Evolutionary conservation across 108 stramenopile genomes (phyloP).

Genomic region (Bacterosira constricta): DNA sequence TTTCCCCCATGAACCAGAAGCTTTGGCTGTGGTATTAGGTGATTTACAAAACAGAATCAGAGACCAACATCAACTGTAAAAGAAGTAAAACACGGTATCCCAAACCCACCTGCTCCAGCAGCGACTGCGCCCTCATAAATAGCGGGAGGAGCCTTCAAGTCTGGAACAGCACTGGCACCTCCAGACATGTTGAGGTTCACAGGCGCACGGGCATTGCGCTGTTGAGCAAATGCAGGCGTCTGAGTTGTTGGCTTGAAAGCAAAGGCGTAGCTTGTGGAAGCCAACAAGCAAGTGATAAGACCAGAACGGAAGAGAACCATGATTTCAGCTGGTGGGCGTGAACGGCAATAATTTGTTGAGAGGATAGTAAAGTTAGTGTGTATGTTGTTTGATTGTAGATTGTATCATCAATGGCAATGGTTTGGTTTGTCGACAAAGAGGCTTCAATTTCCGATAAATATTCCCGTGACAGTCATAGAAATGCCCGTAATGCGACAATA

Average conservation of each 20-base stretch:
- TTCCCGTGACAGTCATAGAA: no score
- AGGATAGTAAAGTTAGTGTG: no score
- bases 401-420: no score
- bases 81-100: neutral
- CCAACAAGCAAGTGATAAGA: slow-evolving; percentile 36
- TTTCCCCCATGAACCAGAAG: slow-evolving; percentile 63
- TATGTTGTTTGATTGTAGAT: no score
- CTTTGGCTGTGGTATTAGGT: slow-evolving; percentile 54
- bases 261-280: slow-evolving; percentile 47
- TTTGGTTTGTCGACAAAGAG: no score
- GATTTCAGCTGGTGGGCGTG: no score
- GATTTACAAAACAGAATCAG: neutral
- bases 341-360: no score
- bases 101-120: slow-evolving; percentile 56
- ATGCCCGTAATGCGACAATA: no score
- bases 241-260: slow-evolving; percentile 36
- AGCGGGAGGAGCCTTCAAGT: slow-evolving; percentile 73
- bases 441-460: no score
- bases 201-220: slow-evolving; percentile 22
- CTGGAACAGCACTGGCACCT: slow-evolving; percentile 43
- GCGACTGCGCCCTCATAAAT: slow-evolving; percentile 82
- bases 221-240: slow-evolving; percentile 24
- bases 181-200: slow-evolving; percentile 60
- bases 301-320: slow-evolving; percentile 44
- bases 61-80: neutral